phyloP scores from a whole-genome alignment of 1,284 basidiomycete genomes.

The Sanghuangporus weigelae region DNA sequence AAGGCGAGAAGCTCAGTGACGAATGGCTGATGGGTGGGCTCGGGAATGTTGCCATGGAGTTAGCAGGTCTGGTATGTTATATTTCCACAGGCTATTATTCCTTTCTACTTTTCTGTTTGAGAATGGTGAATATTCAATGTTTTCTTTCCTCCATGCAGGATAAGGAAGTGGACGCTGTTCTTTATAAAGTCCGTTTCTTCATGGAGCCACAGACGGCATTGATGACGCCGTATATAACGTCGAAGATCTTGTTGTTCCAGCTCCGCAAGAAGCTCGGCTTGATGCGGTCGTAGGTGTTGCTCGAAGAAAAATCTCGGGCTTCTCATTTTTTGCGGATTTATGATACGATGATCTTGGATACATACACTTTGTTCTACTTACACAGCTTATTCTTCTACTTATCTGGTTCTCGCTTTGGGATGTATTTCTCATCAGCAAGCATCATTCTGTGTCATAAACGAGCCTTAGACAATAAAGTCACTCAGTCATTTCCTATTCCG shows the following conservation, averaged over 20 bases:
- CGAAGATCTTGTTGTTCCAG: constrained; percentile 8
- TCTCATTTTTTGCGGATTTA: no score
- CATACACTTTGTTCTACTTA: no score
- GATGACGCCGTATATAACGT: constrained; percentile 4
- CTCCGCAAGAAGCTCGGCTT: constrained; percentile 3
- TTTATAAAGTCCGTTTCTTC: constrained; percentile 14
- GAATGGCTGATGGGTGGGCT: constrained; percentile 7
- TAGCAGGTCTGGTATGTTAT: constrained; percentile 6
- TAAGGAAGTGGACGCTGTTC: background rate
- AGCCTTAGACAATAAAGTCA: no score
- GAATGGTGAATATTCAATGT: background rate
- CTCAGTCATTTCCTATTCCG: no score
- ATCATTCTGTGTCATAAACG: no score
- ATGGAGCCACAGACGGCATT: constrained; percentile 11
- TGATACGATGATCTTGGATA: no score
- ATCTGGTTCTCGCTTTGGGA: no score
- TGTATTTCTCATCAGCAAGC: no score
- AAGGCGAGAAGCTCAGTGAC: constrained; percentile 15
- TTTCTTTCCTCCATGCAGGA: background rate
- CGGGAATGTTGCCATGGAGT: background rate
- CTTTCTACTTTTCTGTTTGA: background rate
- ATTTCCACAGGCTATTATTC: background rate
- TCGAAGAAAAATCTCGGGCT: no score
- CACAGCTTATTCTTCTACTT: no score
- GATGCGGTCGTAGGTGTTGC: background rate